Evolutionary conservation across 1,284 basidiomycete species (phyloP), one percentile per base, ranked within the genome.

Genomic region (Volvariella surrecta): DNA sequence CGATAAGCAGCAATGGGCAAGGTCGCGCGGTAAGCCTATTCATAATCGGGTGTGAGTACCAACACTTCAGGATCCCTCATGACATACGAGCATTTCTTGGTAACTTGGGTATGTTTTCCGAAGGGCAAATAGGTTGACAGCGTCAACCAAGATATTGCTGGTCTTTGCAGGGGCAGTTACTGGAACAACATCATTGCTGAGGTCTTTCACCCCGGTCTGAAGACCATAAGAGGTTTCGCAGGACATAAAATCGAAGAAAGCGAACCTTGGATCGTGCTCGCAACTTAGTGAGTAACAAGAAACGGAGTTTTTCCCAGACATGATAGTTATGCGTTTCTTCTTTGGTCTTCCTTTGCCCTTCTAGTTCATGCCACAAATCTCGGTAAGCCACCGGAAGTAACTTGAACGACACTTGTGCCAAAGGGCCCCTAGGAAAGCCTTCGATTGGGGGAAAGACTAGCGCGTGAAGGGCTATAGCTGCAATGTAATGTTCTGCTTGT

Each of bases 361-460:
- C 90, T 17, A 98, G 67, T 62, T 97, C 91, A 46, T 92, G 87
- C 96, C 96, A 99, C 31, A 98, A 67, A 55, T 93, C 88, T 45
- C 92, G 76, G 59, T 85, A 96, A 8, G 78, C 74, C 0, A 83
- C 70, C n/a, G 93, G 90, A 17, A 99, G 70, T 8, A 79, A 58
- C 50, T 87, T 70, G 58, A 85, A 85, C 47, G 76, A 82, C 0
- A 82, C 82, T 40, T 66, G 69, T 37, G 58, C 67, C 9, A 68
- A 63, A 16, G 63, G 59, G 17, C 68, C 69, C 0, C 67, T 54
- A 31, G 76, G 71, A 56, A 89, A 89, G 8, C 82, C 82, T 37
- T 77, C 73, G 1, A 72, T 70, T 10, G 60, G 47, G 24, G 79
- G 76, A 46, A 78, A 87, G 0, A 76, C 77, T 41, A 96, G 65